These are phyloP conservation scores for Rhododendron williamsianum DNA, from an alignment of 148 eudicot species.

Conservation along the genomic window DNA sequence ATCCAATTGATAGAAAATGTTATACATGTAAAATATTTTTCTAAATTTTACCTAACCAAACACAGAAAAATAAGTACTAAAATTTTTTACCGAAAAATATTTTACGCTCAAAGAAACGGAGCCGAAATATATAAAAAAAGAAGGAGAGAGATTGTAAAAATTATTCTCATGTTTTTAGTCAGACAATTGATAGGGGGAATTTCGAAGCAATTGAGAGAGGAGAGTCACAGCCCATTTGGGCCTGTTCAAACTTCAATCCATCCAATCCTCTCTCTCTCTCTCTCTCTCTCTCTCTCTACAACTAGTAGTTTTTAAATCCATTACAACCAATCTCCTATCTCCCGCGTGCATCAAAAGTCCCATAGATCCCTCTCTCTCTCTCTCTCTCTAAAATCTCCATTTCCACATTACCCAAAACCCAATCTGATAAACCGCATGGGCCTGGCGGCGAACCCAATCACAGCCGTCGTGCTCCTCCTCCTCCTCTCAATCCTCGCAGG, in stretches of 20 bases:
- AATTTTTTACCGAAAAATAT: too few relatives aligned
- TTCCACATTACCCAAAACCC: not conserved
- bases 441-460: not conserved
- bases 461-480: slow-evolving; percentile 9
- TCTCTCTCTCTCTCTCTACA: not conserved
- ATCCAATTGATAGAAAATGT: too few relatives aligned
- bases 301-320: not conserved
- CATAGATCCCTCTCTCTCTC: not conserved
- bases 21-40: too few relatives aligned
- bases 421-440: not conserved
- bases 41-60: too few relatives aligned
- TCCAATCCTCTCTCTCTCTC: not conserved
- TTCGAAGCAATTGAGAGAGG: not conserved
- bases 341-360: not conserved
- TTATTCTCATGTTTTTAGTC: not conserved
- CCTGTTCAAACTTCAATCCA: not conserved
- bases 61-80: too few relatives aligned
- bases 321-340: not conserved
- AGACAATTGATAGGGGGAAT: not conserved
- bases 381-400: not conserved
- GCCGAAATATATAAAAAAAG: too few relatives aligned
- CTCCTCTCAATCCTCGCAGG: not conserved
- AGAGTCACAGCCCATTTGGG: not conserved
- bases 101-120: too few relatives aligned
- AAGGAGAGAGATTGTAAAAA: too few relatives aligned